phyloP scores from a whole-genome alignment of 1,284 basidiomycete genomes.

The Ceraceosorus bombacis region DNA sequence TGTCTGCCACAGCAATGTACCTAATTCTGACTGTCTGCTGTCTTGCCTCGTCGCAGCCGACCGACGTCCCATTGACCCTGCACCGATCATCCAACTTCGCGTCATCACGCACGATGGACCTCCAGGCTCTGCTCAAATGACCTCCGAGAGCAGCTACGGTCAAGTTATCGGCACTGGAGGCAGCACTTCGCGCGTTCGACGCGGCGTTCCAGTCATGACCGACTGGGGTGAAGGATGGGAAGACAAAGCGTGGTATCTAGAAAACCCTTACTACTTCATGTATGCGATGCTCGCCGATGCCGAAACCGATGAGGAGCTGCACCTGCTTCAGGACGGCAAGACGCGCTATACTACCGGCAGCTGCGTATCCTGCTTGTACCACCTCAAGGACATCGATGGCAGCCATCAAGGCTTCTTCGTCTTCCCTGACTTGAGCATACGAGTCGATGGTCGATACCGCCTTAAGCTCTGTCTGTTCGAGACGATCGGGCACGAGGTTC shows the following conservation, averaged over 20 bases:
- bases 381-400: conserved; percentile 82
- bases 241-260: conserved; percentile 45
- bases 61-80: conserved; percentile 86
- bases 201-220: conserved; percentile 33
- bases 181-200: conserved; percentile 12
- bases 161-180: neutral
- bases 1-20: no score
- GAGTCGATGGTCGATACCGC: conserved; percentile 78
- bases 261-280: conserved; percentile 45
- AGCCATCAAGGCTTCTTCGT: conserved; percentile 59
- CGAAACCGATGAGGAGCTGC: conserved; percentile 69
- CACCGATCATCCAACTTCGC: conserved; percentile 87
- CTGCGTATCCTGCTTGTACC: conserved; percentile 86
- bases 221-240: conserved; percentile 39
- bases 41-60: conserved; percentile 54
- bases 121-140: neutral
- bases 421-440: conserved; percentile 49
- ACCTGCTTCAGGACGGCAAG: conserved; percentile 86
- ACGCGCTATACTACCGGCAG: conserved; percentile 79
- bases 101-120: conserved; percentile 57
- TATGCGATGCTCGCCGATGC: conserved; percentile 43
- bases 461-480: conserved; percentile 77
- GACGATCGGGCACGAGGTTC: conserved; percentile 62
- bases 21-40: no score
- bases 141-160: conserved; percentile 2